These are phyloP conservation scores for Elaeagnus macrophylla DNA, from an alignment of 306 rosid genomes.

Conservation along the genomic window DNA sequence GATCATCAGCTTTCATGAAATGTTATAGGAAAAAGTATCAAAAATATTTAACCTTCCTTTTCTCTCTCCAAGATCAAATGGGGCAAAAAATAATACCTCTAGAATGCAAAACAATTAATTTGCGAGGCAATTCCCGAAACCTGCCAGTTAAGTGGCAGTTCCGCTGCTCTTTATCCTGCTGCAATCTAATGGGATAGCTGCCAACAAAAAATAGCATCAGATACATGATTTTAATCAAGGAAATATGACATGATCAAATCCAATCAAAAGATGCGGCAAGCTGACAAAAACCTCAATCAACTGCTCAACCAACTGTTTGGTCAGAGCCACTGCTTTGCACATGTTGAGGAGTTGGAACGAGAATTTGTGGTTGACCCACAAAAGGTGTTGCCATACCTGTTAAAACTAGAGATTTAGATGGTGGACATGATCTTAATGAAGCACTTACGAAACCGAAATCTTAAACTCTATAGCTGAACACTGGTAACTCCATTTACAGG, in stretches of 20 bases:
- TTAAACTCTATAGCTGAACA: no score
- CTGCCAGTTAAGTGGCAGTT: constrained; percentile 97
- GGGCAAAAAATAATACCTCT: constrained; percentile 46
- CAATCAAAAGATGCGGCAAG: background rate
- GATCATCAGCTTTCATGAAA: no score
- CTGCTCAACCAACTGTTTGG: constrained; percentile 77
- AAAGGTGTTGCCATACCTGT: constrained; percentile 69
- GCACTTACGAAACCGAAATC: no score
- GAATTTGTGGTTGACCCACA: constrained; percentile 75
- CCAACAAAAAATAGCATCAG: background rate
- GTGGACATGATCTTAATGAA: no score
- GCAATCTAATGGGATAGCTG: constrained; percentile 78
- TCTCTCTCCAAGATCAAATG: no score
- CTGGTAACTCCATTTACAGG: no score
- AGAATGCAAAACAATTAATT: constrained; percentile 87
- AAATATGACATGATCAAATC: background rate
- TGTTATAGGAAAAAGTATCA: no score
- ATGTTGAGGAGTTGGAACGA: constrained; percentile 68
- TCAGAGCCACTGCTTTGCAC: constrained; percentile 76
- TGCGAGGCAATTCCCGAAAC: constrained; percentile 95
- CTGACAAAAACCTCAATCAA: constrained; percentile 50
- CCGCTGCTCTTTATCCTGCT: constrained; percentile 98
- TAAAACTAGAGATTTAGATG: constrained; percentile 1
- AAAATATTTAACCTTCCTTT: no score
- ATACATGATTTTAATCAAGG: constrained; percentile 7